Conservation (phyloP, 179 eudicot species). For the Spergularia azorica region DNA sequence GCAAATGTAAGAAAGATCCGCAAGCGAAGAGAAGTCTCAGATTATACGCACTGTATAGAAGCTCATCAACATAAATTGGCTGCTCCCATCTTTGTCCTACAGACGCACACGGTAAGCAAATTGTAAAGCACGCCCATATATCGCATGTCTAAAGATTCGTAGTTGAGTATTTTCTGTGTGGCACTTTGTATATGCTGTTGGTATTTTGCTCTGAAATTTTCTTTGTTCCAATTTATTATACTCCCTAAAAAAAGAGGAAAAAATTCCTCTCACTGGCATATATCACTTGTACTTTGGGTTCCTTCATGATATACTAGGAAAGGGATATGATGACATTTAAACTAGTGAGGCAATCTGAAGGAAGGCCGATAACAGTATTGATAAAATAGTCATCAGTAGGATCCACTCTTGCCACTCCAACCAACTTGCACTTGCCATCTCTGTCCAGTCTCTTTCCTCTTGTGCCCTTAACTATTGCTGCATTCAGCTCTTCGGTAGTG, state of each 20-base stretch:
- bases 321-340: constrained; percentile 51
- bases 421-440: constrained; percentile 66
- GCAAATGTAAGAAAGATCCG: constrained; percentile 13
- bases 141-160: neutral
- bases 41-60: constrained; percentile 4
- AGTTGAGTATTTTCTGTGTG: neutral
- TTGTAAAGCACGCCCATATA: neutral
- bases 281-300: neutral
- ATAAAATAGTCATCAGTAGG: constrained; percentile 50
- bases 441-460: constrained; percentile 50
- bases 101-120: constrained; percentile 15
- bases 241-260: neutral
- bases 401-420: constrained; percentile 63
- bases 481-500: constrained; percentile 64
- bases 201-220: neutral
- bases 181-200: neutral
- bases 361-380: constrained; percentile 59
- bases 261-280: neutral
- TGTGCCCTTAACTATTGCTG: constrained; percentile 41
- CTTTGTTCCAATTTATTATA: constrained; percentile 2
- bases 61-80: constrained; percentile 14
- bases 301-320: constrained; percentile 11
- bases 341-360: constrained; percentile 60
- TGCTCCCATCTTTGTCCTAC: constrained; percentile 1
- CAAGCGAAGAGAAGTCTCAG: constrained; percentile 6